These are phyloP conservation scores for Phyllosticta citriasiana DNA, from an alignment of 2,329 filamentous ascomycete genomes.

Conservation along the genomic window DNA sequence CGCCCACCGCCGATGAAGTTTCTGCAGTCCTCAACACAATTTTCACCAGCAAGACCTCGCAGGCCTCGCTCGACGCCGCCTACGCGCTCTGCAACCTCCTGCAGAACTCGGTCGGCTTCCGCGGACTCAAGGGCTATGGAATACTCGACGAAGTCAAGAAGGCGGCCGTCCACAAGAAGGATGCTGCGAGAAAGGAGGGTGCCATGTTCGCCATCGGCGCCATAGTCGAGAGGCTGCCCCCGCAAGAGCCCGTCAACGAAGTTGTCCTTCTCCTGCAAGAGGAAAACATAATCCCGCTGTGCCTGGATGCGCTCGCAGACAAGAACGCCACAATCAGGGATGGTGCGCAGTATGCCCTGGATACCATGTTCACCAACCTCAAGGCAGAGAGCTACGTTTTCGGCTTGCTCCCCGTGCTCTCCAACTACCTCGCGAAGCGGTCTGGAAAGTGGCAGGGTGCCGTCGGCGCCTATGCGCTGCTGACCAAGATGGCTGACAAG, in stretches of 20 bases:
- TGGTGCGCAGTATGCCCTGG: constrained; percentile 85
- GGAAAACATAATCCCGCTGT: constrained; percentile 58
- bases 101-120: constrained; percentile 54
- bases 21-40: constrained; percentile 33
- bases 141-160: constrained; percentile 57
- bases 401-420: constrained; percentile 68
- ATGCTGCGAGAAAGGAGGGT: constrained; percentile 71
- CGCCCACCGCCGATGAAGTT: constrained; percentile 39
- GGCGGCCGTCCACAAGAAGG: constrained; percentile 90
- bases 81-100: constrained; percentile 56
- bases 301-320: constrained; percentile 78
- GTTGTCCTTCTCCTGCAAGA: constrained; percentile 75
- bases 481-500: constrained; percentile 93
- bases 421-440: constrained; percentile 66
- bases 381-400: constrained; percentile 73
- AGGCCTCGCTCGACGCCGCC: constrained; percentile 50
- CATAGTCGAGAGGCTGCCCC: constrained; percentile 80
- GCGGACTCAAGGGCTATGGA: constrained; percentile 52
- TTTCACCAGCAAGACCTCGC: constrained; percentile 43
- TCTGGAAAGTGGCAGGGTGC: constrained; percentile 97
- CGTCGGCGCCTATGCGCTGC: constrained; percentile 71
- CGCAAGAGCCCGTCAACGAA: constrained; percentile 67
- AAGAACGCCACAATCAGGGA: constrained; percentile 84
- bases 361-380: constrained; percentile 73
- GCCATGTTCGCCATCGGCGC: constrained; percentile 93